Evolutionary conservation across 805 yeast species (phyloP), one percentile per base, ranked within the genome.

Genomic region (Teunomyces atbi): DNA sequence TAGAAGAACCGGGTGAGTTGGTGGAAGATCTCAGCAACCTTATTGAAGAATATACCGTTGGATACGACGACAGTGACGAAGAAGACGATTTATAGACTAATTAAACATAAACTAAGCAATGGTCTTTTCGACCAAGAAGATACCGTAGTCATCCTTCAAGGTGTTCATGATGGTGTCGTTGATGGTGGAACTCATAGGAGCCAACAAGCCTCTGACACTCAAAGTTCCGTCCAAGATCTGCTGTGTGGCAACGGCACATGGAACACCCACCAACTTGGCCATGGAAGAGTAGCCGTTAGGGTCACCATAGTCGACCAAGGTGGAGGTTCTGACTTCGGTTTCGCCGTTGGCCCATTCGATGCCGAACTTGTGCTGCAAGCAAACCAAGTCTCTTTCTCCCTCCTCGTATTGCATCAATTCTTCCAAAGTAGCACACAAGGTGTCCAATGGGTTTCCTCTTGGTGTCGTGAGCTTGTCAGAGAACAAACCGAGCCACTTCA

Each of bases 191-290:
- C 89, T 74, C 79, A 89, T 86, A 64, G 99, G 99, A 45, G 97
- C 98, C 58, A 83, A 77, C 65, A 94, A 78, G 58, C 99, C 99
- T 47, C 89, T 88, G 51, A 76, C 79, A 60, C 82, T 77, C 56
- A 79, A 76, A 47, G 84, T 81, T 55, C 97, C 97, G 57, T 86
- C 82, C 60, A 94, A 78, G 52, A 94, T 86, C 70, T 87, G 85
- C 73, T 82, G 82, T 49, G 86, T 78, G 26, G 98, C 99, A 66
- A 94, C 96, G 45, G 97, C 97, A 74, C 96, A 92, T 56, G 99
- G 99, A 53, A 90, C 92, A 76, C 99, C 99, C 46, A 94, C 99
- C 54, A 89, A 81, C 68, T 92, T 91, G 56, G 99, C 99, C 99
- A 94, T 94, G 29, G 98, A 91, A 34, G 96, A 86, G 83, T 92